Evolutionary conservation across 2,329 filamentous ascomycete species (phyloP), one percentile per base, ranked within the genome.

Genomic region (Fusarium tupiense): DNA sequence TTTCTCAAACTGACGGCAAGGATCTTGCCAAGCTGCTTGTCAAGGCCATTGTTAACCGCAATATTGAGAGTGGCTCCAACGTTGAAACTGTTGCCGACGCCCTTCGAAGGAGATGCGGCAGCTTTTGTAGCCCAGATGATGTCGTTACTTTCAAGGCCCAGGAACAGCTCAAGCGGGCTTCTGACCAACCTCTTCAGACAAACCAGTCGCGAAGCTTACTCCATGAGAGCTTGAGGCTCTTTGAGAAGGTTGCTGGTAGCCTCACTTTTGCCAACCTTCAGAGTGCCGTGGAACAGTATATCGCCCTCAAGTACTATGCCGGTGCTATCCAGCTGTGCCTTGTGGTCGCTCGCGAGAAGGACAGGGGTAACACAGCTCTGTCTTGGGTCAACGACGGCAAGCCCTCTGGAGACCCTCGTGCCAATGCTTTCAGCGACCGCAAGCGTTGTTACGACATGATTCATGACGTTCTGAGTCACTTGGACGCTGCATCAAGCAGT

Each of bases 81-180:
- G 96, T 99, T 26, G 97, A 99, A 84, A 98, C 95, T 0, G 95
- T 99, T 31, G 96, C 96, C 0, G 96, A 99, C 82, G 94, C 95
- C n/a, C 85, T 99, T 57, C 90, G 96, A 53, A 89, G 96, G 77
- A 91, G 95, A 77, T 99, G 96, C 77, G 97, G 96, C 71, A 98
- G 93, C 83, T 99, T 99, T 88, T 99, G 96, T 82, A 98, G 95
- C 79, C 92, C 96, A 1, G 96, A 99, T 74, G 96, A 99, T 84
- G 96, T 98, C 4, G 91, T 98, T 73, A 96, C 98, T 76, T 99
- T 99, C 91, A 98, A 98, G 83, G 96, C 96, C 0, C 96, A 98
- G 81, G 96, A 99, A 82, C 93, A 96, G 78, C 86, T 98, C 61
- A 97, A 98, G 86, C 90, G 94, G 76, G 96, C 96, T 2, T 91